Evolutionary conservation across 768 basidiomycete species (phyloP), one percentile per base, ranked within the genome.

Genomic region (Amanita pallidorosea): DNA sequence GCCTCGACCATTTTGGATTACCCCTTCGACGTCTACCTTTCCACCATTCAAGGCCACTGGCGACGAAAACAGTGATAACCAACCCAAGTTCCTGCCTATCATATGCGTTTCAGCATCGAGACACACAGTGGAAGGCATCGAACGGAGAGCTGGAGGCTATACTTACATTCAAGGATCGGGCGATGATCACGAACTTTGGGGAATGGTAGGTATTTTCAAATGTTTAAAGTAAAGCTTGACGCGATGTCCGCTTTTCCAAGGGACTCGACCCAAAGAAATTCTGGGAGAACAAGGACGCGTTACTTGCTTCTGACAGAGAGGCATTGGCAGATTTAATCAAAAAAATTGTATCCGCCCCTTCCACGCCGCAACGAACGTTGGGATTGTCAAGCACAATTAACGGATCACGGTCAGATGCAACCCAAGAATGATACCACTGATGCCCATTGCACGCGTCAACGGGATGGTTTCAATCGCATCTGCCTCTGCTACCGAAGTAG

Each of bases 101-200:
- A 8, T 43, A 27, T 29, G 42, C 37, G 37, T 40, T n/a, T 40
- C 37, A 31, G 92, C 94, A 2, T 94, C 91, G 3, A 80, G 79
- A 56, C 81, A 80, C 55, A 71, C 84, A 5, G 60, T 68, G 5
- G 77, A 80, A 2, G 81, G 80, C 6, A 50, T 76, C 1, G 83
- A 86, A 53, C 70, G 85, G 18, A 76, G 84, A 1, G 55, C 70
- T 7, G 65, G 70, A n/a, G 88, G 88, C 0, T 96, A 83, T 61
- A 71, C 81, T 18, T 97, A 97, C 61, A 78, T 97, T 7, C 93
- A 95, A 63, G 95, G 95, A 1, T 89, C 88, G 0, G 95, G 93
- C 0, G 95, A 97, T 59, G 95, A 98, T 58, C 90, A 94, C 60
- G 93, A 96, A 64, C 70, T 86, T 5, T 94, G 91, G 92, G 76